phyloP scores from a whole-genome alignment of 2,329 filamentous ascomycete species.

The Myriosclerotinia curreyana region DNA sequence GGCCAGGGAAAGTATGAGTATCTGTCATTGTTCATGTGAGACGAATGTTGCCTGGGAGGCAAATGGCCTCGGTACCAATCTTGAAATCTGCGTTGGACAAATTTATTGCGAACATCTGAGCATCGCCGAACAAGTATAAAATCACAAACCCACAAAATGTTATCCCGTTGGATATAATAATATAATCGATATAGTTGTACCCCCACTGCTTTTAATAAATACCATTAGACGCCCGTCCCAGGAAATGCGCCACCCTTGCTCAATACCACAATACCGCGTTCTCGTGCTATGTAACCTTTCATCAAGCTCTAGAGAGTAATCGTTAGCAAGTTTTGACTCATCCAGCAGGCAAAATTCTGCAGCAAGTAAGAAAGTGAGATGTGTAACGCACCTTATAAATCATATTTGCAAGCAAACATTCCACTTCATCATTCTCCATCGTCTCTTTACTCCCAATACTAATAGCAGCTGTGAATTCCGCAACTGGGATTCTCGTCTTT shows the following conservation, averaged over 20 bases:
- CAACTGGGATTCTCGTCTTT: conserved; percentile 74
- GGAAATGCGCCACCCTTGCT: conserved; percentile 94
- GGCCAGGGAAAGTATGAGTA: too few relatives aligned
- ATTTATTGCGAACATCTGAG: neutral
- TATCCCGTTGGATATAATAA: neutral
- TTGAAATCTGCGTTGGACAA: neutral
- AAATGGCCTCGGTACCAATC: conserved; percentile 3
- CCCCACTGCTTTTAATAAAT: neutral
- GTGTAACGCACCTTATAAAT: conserved; percentile 81
- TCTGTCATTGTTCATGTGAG: neutral
- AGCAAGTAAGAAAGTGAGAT: conserved; percentile 4
- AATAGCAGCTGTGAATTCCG: conserved; percentile 82
- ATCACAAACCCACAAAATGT: neutral
- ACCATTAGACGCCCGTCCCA: conserved; percentile 66
- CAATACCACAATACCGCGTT: conserved; percentile 83
- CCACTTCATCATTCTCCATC: conserved; percentile 87
- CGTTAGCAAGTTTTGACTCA: conserved; percentile 8
- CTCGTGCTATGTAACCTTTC: conserved; percentile 96
- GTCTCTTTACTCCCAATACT: conserved; percentile 65
- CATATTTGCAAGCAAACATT: conserved; percentile 92
- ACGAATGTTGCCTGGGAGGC: neutral
- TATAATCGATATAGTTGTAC: neutral
- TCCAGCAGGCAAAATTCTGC: neutral
- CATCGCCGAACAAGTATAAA: neutral
- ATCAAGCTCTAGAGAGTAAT: conserved; percentile 49